phyloP scores from a whole-genome alignment of 1,284 basidiomycete genomes.

The Malassezia slooffiae region DNA sequence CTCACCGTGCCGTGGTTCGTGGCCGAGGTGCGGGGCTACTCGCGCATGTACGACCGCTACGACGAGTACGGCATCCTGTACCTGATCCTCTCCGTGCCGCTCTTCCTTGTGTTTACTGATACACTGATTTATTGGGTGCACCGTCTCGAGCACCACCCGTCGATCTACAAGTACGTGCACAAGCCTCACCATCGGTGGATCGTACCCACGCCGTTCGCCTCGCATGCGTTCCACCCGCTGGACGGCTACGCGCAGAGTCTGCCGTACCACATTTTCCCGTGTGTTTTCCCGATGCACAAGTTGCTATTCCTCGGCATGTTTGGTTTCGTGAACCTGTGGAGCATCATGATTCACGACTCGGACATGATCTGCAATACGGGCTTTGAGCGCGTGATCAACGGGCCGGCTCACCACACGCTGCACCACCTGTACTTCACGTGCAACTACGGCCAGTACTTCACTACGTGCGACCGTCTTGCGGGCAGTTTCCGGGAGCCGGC shows the following conservation, averaged over 20 bases:
- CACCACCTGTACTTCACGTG: slow-evolving; percentile 86
- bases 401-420: slow-evolving; percentile 91
- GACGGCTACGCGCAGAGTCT: slow-evolving; percentile 89
- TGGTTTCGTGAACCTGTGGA: slow-evolving; percentile 46
- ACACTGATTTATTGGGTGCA: slow-evolving; percentile 89
- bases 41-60: slow-evolving; percentile 65
- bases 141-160: slow-evolving; percentile 74
- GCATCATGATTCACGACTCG: slow-evolving; percentile 74
- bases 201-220: slow-evolving; percentile 91
- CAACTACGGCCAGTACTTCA: slow-evolving; percentile 94
- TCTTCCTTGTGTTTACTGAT: slow-evolving; percentile 82
- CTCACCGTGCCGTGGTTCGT: slow-evolving; percentile 89
- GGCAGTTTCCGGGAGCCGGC: slow-evolving; percentile 79
- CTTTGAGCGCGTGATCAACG: slow-evolving; percentile 84
- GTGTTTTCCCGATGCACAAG: slow-evolving; percentile 74
- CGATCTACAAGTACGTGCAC: slow-evolving; percentile 78
- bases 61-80: slow-evolving; percentile 49
- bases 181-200: slow-evolving; percentile 99
- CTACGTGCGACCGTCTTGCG: slow-evolving; percentile 75
- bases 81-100: slow-evolving; percentile 36
- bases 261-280: slow-evolving; percentile 88
- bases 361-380: slow-evolving; percentile 95
- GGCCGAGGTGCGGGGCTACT: slow-evolving; percentile 77
- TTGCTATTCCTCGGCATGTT: slow-evolving; percentile 39
- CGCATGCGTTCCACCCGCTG: slow-evolving; percentile 90